Evolutionary conservation across 2,329 filamentous ascomycete species (phyloP), one percentile per base, ranked within the genome.

Genomic region (Aspergillus neotritici): DNA sequence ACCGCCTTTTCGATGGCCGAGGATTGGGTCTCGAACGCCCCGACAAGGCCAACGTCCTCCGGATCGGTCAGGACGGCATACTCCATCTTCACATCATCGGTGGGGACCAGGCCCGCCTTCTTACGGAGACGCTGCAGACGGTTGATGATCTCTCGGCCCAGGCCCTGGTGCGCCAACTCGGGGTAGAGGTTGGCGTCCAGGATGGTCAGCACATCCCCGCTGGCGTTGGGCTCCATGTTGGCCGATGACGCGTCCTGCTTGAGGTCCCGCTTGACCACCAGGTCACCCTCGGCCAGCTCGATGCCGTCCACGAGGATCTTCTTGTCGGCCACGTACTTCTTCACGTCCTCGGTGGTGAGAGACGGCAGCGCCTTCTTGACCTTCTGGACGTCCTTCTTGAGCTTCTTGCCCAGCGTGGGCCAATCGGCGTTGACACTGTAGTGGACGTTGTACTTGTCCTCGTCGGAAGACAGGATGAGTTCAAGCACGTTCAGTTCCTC

Each of bases 1-100:
- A 94, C 67, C 15, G 82, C 83, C 72, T 88, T 93, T 64, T 86
- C 83, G 59, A 94, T 87, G 29, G 78, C 71, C 34, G 73, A 66
- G 15, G 77, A 69, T 60, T 94, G 86, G 31, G 77, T 77, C 51
- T 79, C 73, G 60, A 94, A 88, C 3, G 83, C 82, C 42, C 77
- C 74, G 44, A 77, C 79, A 16, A 95, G 66, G 4, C 87, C 87
- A 46, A 90, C 76, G 34, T 80, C 77, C 2, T 93, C 86, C 0
- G 87, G 86, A 60, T 95, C 89, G 6, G 80, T 77, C 37, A 94
- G 70, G 4, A 97, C 81, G 45, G 76, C 77, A 70, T 95, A 97
- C 66, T 94, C 86, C 86, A 98, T 95, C 70, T 85, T 87, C 50
- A 98, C 83, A 61, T 97, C 93, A 61, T 98, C 93, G 0, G 91